Conservation (phyloP, 2,329 filamentous ascomycete genomes). For the Truncatella angustata region DNA sequence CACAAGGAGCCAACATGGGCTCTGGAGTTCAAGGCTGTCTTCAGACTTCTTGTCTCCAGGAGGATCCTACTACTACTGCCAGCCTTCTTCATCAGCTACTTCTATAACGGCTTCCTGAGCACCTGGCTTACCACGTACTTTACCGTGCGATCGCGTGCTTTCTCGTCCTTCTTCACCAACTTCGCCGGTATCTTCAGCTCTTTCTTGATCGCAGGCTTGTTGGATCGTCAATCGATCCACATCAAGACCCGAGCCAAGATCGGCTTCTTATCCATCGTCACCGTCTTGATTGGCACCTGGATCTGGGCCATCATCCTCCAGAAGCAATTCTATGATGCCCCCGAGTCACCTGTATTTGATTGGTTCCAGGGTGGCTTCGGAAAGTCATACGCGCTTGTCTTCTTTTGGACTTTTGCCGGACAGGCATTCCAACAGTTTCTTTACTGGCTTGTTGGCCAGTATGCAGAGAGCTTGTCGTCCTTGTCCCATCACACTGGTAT, state of each 20-base stretch:
- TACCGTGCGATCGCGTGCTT: conserved; percentile 30
- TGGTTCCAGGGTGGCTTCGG: conserved; percentile 28
- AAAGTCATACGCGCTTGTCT: conserved; percentile 25
- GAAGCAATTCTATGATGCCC: conserved; percentile 27
- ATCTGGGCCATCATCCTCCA: conserved; percentile 29
- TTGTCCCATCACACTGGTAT: conserved; percentile 30
- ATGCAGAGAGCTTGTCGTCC: conserved; percentile 28
- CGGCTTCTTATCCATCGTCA: conserved; percentile 24
- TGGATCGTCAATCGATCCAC: conserved; percentile 27
- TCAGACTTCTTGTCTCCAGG: conserved; percentile 20
- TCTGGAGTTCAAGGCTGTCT: conserved; percentile 28
- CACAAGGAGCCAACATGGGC: conserved; percentile 23
- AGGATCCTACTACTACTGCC: conserved; percentile 30
- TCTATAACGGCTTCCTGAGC: conserved; percentile 30
- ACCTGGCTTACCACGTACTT: conserved; percentile 31
- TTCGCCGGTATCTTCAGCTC: conserved; percentile 29
- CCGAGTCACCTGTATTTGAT: conserved; percentile 26
- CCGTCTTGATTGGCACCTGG: conserved; percentile 28
- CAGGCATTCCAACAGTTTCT: conserved; percentile 32
- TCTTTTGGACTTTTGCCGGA: conserved; percentile 28
- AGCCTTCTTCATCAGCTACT: conserved; percentile 33
- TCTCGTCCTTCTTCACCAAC: conserved; percentile 33
- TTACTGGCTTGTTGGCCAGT: conserved; percentile 31
- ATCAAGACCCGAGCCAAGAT: conserved; percentile 26
- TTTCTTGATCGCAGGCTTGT: conserved; percentile 27